These are phyloP conservation scores for Fusarium incarnatum DNA, from an alignment of 2,329 filamentous ascomycete genomes.

Conservation along the genomic window DNA sequence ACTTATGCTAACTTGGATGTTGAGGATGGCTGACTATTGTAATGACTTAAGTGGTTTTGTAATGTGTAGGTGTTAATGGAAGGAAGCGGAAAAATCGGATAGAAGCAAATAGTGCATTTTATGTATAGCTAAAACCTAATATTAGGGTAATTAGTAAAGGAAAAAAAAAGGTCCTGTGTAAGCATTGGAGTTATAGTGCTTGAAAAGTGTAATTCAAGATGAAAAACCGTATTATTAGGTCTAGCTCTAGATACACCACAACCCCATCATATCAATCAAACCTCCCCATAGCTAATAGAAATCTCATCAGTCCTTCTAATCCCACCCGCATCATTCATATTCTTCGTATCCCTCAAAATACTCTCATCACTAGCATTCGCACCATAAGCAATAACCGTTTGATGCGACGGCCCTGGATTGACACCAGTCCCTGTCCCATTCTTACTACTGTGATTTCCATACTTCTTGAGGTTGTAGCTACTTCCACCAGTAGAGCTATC, in stretches of 20 bases:
- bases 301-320: conserved; percentile 29
- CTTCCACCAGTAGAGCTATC: neutral
- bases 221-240: too few species aligned
- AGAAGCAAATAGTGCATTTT: too few species aligned
- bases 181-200: too few species aligned
- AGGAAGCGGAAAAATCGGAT: too few species aligned
- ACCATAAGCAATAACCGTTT: neutral
- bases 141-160: too few species aligned
- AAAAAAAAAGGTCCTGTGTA: too few species aligned
- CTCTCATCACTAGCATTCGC: conserved; percentile 31
- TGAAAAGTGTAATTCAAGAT: too few species aligned
- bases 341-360: conserved; percentile 22
- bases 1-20: too few species aligned
- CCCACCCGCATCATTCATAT: neutral
- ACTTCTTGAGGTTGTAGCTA: conserved; percentile 18
- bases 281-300: conserved; percentile 12
- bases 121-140: too few species aligned
- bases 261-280: neutral
- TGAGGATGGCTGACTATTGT: too few species aligned
- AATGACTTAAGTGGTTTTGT: too few species aligned
- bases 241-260: neutral
- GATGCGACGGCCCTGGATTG: neutral
- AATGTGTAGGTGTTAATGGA: too few species aligned
- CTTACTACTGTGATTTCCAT: neutral
- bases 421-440: neutral